Base-by-base conservation (phyloP, 352 stramenopile genomes). In the Peronospora tabacina region DNA sequence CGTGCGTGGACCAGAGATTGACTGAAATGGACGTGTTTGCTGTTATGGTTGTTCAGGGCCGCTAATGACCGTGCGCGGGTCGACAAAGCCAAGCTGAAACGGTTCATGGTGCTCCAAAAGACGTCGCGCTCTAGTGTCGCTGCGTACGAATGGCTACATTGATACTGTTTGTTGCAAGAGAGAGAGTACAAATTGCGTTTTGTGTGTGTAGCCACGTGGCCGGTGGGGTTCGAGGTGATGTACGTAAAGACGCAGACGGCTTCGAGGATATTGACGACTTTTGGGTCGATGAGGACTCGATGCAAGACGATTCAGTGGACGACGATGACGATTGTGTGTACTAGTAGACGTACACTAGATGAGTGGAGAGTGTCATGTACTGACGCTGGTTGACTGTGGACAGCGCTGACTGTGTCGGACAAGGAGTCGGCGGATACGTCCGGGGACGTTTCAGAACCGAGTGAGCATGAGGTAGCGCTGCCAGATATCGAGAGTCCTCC, bases 201-300 rank as follows among this genome's bases (percentile, higher is more conserved):
- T n/a, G n/a, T n/a, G n/a, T n/a, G n/a, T 29, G 24, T 39, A 85
- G 70, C 28, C 78, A 72, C 10, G 70, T 71, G 24, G 69, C 65
- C 19, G 70, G 84, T 11, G 63, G 81, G 37, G 71, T 88, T 22
- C 78, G 74, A 15, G 68, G 49, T 5, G 72, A 88, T 15, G 75
- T 90, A 36, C 82, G 75, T 13, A 86, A 81, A 24, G 82, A 93
- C 36, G 77, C 69, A 1, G 60, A 90, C 19, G 82, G 82, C 0
- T 93, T 93, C 43, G 79, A 93, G 39, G 82, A 93, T 40, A 85
- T 90, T 36, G 82, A 93, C 58, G 82, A 93, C 38, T 93, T 93
- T 45, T 93, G 79, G 79, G 77, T 73, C 28, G 77, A 93, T 46
- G 70, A 79, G 16, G 68, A 82, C 28, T 68, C 58, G 7, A 41